phyloP scores from a whole-genome alignment of 1,284 basidiomycete species.

The Boletus sp. region DNA sequence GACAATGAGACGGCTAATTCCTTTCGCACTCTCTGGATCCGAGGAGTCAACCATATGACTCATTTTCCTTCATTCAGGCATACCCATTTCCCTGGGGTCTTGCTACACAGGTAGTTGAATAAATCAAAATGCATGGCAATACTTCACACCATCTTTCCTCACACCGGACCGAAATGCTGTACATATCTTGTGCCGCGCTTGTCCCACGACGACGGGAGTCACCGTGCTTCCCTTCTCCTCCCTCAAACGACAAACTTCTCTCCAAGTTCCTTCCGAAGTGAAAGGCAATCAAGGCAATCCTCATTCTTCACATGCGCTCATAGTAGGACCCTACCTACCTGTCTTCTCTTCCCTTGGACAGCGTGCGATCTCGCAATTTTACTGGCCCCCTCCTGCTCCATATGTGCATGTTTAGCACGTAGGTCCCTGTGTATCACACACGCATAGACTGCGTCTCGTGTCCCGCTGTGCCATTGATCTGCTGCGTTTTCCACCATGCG shows the following conservation, averaged over 20 bases:
- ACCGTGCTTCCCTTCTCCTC: constrained; percentile 11
- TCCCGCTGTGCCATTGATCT: not conserved
- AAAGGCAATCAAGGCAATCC: constrained; percentile 20
- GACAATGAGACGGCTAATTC: not conserved
- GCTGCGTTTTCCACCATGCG: not conserved
- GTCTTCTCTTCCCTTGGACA: constrained; percentile 7
- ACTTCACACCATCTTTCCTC: not conserved
- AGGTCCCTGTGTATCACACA: not conserved
- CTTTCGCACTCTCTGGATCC: constrained; percentile 10
- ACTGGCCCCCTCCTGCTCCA: constrained; percentile 3
- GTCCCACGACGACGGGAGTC: constrained; percentile 8
- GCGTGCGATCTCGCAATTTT: constrained; percentile 20
- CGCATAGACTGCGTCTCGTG: constrained; percentile 3
- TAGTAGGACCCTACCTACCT: not conserved
- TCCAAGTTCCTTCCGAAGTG: constrained; percentile 27
- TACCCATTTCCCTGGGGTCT: not conserved
- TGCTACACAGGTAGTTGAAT: not conserved
- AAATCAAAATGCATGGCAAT: not conserved
- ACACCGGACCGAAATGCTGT: constrained; percentile 1
- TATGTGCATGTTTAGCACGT: constrained; percentile 8
- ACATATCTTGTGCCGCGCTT: constrained; percentile 7
- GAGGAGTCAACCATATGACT: constrained; percentile 5
- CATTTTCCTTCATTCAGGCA: constrained; percentile 4
- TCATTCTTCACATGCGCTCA: constrained; percentile 12
- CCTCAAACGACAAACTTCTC: constrained; percentile 17